These are phyloP conservation scores for Rubia tinctorum DNA, from an alignment of 305 asterid species.

Conservation along the genomic window DNA sequence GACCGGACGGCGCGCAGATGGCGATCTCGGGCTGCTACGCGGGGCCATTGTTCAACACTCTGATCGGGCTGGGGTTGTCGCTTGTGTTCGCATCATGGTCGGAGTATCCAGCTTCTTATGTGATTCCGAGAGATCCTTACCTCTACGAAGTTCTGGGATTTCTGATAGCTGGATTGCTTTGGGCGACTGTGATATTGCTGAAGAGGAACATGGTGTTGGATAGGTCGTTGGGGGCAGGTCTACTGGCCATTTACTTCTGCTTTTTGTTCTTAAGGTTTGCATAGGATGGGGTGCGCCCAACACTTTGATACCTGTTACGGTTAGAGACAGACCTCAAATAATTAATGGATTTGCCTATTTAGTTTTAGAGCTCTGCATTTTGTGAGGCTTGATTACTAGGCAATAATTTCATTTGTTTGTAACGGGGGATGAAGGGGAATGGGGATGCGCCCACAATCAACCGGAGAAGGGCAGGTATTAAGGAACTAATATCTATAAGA, in stretches of 20 bases:
- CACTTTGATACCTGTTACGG: not conserved
- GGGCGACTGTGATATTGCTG: constrained; percentile 76
- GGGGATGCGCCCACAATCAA: not conserved
- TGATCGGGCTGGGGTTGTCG: constrained; percentile 71
- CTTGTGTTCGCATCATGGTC: constrained; percentile 52
- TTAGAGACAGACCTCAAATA: not conserved
- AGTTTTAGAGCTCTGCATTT: constrained; percentile 3
- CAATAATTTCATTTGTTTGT: constrained; percentile 9
- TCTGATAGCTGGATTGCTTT: constrained; percentile 63
- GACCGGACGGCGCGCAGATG: constrained; percentile 64
- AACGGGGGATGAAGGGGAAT: not conserved
- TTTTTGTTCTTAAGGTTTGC: constrained; percentile 56
- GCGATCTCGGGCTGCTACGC: constrained; percentile 88
- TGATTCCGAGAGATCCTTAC: constrained; percentile 40
- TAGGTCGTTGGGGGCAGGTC: constrained; percentile 52
- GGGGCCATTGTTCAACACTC: constrained; percentile 67
- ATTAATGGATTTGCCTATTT: not conserved
- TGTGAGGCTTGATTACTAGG: constrained; percentile 3
- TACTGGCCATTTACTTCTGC: constrained; percentile 62
- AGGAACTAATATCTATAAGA: not conserved
- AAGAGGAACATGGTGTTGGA: constrained; percentile 60
- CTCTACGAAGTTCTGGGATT: constrained; percentile 68
- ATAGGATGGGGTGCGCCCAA: constrained; percentile 13
- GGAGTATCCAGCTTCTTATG: constrained; percentile 45
- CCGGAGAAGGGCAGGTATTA: not conserved